Conservation (phyloP, 805 yeast genomes). For the Ogataea ramenticola region DNA sequence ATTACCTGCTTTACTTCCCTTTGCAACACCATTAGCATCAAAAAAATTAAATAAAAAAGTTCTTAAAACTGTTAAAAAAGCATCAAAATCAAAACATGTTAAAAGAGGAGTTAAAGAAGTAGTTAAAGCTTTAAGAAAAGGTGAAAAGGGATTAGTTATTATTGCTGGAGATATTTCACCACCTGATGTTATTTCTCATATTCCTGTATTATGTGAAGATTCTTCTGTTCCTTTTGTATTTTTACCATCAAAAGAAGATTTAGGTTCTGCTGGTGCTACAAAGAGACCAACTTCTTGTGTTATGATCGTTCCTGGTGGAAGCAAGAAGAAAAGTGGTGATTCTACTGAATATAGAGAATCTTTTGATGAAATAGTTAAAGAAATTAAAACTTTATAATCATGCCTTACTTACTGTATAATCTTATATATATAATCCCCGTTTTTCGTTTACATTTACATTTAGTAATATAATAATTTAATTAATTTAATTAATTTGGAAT, state of each 20-base stretch:
- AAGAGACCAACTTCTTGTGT: slow-evolving; percentile 98
- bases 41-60: slow-evolving; percentile 94
- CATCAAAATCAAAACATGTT: slow-evolving; percentile 96
- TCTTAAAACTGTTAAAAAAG: slow-evolving; percentile 92
- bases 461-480: too few relatives aligned
- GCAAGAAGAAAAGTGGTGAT: slow-evolving; percentile 65
- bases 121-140: slow-evolving; percentile 94
- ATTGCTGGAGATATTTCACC: slow-evolving; percentile 99
- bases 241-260: slow-evolving; percentile 95
- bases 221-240: slow-evolving; percentile 83
- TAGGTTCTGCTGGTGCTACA: slow-evolving; percentile 98
- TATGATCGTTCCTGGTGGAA: slow-evolving; percentile 95
- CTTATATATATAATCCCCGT: too few relatives aligned
- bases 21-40: slow-evolving; percentile 92
- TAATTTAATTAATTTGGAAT: too few relatives aligned
- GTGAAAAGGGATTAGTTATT: slow-evolving; percentile 93
- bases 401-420: too few relatives aligned
- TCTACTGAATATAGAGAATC: slow-evolving; percentile 82
- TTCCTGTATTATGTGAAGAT: slow-evolving; percentile 97
- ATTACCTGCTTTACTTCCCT: slow-evolving; percentile 83
- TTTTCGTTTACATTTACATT: too few relatives aligned
- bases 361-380: slow-evolving; percentile 91
- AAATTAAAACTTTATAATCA: slow-evolving; percentile 46
- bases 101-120: slow-evolving; percentile 99
- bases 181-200: slow-evolving; percentile 91